Evolutionary conservation across 2,329 filamentous ascomycete species (phyloP), one percentile per base, ranked within the genome.

Genomic region (Septoria linicola): DNA sequence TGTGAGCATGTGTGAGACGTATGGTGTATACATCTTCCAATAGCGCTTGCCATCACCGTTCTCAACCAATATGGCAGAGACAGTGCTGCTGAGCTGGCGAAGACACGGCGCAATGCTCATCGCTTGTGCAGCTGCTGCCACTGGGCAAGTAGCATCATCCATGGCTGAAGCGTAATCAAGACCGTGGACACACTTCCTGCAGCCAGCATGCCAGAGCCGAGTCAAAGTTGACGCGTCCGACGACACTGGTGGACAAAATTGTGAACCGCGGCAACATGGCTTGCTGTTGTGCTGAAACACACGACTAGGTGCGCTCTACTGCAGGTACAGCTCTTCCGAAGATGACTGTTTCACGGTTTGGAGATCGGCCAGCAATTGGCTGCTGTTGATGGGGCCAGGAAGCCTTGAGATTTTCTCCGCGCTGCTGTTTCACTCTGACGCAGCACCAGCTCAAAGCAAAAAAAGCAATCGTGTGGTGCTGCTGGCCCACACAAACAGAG

Each of bases 221-320:
- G 54, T 55, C 53, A 54, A 49, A 50, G 46, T 30, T 37, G 56
- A 59, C 58, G 59, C 54, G 55, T 56, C 52, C 34, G 43, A 30
- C 16, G 43, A 31, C n/a, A n/a, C 11, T 20, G 16, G 41, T 43
- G 41, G 41, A 31, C 42, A 16, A 45, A n/a, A 13, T 17, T 45
- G 31, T 31, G 25, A 36, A 17, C 14, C 40, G 46, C 41, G 39
- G 44, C 39, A 23, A 20, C 34, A 17, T 21, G 45, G 37, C 36
- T 32, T 17, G 36, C 57, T 49, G 40, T 36, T 41, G 44, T 43
- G 52, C 43, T 60, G 55, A 61, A 60, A 61, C 59, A 59, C 50
- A 37, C 42, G 41, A 19, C 30, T 16, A 49, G 25, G 14, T 27
- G 30, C 19, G 10, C 5, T 27, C 46, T 49, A 23, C 46, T 41